Conservation (phyloP, 2,329 filamentous ascomycete species). For the Leptographium lundbergii region DNA sequence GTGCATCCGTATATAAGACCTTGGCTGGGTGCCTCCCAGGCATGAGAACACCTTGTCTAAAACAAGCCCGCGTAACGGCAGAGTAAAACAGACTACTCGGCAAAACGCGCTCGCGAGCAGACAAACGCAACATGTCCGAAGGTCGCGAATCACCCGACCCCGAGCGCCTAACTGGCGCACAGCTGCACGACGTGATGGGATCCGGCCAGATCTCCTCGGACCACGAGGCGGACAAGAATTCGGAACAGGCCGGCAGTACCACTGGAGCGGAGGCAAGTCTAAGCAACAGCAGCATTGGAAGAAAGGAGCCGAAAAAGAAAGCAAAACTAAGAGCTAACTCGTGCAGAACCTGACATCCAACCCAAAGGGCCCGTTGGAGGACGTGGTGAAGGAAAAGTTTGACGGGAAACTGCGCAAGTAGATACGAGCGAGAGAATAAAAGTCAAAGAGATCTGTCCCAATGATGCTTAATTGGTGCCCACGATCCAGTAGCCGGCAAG, state of each 20-base stretch:
- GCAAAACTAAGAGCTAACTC: not conserved
- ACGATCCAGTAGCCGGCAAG: not conserved
- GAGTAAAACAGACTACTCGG: slow-evolving; percentile 6
- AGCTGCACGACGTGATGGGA: slow-evolving; percentile 46
- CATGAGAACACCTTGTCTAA: no score
- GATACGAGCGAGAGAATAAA: not conserved
- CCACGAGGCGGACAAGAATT: slow-evolving; percentile 32
- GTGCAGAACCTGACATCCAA: slow-evolving; percentile 47
- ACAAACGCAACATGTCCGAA: slow-evolving; percentile 42
- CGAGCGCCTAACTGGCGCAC: slow-evolving; percentile 51
- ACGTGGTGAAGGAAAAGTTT: slow-evolving; percentile 48
- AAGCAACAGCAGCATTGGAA: no score
- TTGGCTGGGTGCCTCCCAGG: no score
- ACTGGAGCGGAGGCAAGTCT: slow-evolving; percentile 5
- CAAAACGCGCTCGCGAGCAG: no score
- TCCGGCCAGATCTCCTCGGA: slow-evolving; percentile 42
- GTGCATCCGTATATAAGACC: not conserved
- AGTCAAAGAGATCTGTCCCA: not conserved
- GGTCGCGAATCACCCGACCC: slow-evolving; percentile 71
- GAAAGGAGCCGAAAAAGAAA: not conserved
- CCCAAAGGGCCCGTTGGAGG: slow-evolving; percentile 51
- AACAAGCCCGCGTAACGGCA: slow-evolving; percentile 8
- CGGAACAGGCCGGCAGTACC: not conserved
- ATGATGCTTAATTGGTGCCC: not conserved
- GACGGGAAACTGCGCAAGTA: not conserved